phyloP scores from a whole-genome alignment of 2,329 filamentous ascomycete genomes.

The Pseudocercospora eumusae region DNA sequence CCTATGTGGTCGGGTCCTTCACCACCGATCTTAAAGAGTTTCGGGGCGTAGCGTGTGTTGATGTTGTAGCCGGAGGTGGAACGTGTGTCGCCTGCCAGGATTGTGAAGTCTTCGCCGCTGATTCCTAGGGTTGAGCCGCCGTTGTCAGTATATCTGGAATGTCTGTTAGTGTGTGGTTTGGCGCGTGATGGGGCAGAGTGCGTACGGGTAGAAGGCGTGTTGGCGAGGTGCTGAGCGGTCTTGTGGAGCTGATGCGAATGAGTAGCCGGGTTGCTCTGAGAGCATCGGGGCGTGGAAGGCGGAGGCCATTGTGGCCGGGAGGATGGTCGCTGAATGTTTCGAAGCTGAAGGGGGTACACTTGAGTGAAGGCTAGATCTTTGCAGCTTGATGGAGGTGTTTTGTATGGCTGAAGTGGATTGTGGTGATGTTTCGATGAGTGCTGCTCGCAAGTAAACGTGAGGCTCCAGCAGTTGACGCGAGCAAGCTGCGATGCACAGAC shows the following conservation, averaged over 20 bases:
- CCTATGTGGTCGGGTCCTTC: slow-evolving; percentile 82
- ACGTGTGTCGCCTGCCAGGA: slow-evolving; percentile 95
- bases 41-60: slow-evolving; percentile 93
- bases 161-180: slow-evolving; percentile 14
- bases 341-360: not conserved
- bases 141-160: slow-evolving; percentile 86
- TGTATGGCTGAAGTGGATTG: slow-evolving; percentile 8
- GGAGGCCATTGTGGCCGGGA: slow-evolving; percentile 53
- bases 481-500: slow-evolving; percentile 14
- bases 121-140: slow-evolving; percentile 95
- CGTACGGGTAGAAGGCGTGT: slow-evolving; percentile 92
- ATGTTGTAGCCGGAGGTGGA: slow-evolving; percentile 97
- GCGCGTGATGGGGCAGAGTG: not conserved
- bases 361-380: not conserved
- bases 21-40: slow-evolving; percentile 96
- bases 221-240: slow-evolving; percentile 53
- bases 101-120: slow-evolving; percentile 88
- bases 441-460: slow-evolving; percentile 18
- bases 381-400: slow-evolving; percentile 9
- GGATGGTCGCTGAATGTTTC: not conserved
- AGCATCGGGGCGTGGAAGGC: slow-evolving; percentile 54
- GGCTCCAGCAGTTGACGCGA: slow-evolving; percentile 27
- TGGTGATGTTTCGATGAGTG: slow-evolving; percentile 18
- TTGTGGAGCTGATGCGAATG: slow-evolving; percentile 57
- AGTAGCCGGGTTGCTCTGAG: slow-evolving; percentile 59